phyloP scores from a whole-genome alignment of 495 filamentous ascomycete genomes.

The Hypoxylon subgilvum region DNA sequence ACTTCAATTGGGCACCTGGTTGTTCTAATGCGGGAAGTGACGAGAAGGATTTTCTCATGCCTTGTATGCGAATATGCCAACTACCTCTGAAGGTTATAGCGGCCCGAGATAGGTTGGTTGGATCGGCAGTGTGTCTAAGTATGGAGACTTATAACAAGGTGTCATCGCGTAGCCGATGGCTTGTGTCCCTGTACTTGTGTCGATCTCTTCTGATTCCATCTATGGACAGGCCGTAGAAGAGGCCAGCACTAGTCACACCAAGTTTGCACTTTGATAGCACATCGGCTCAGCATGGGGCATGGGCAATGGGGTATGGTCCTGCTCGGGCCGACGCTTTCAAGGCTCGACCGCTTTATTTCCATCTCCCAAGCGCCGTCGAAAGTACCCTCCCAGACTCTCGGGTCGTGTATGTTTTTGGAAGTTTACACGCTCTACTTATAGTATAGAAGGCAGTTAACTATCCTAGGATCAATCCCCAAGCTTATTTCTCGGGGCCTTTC shows the following conservation, averaged over 20 bases:
- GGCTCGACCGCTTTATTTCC: slow-evolving; percentile 16
- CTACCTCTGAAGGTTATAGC: neutral
- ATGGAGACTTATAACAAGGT: neutral
- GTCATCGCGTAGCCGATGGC: slow-evolving; percentile 6
- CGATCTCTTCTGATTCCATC: slow-evolving; percentile 13
- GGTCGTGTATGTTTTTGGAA: neutral
- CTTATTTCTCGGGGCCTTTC: neutral
- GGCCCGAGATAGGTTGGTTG: neutral
- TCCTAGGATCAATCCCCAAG: too few relatives aligned
- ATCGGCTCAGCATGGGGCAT: too few relatives aligned
- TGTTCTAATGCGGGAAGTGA: neutral
- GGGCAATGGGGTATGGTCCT: neutral
- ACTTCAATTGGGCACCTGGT: slow-evolving; percentile 9
- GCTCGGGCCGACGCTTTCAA: slow-evolving; percentile 28
- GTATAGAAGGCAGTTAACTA: too few relatives aligned
- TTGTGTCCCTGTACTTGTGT: slow-evolving; percentile 10
- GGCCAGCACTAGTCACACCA: slow-evolving; percentile 7
- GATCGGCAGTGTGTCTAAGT: slow-evolving; percentile 2
- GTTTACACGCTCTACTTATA: slow-evolving; percentile 5
- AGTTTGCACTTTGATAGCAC: neutral
- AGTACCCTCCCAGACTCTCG: slow-evolving; percentile 2
- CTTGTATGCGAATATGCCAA: neutral
- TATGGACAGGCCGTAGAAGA: slow-evolving; percentile 1
- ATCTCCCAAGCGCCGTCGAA: slow-evolving; percentile 6
- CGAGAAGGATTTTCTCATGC: slow-evolving; percentile 5